Evolutionary conservation across 2,329 filamentous ascomycete species (phyloP).

Genomic region (Cercospora citrullina): DNA sequence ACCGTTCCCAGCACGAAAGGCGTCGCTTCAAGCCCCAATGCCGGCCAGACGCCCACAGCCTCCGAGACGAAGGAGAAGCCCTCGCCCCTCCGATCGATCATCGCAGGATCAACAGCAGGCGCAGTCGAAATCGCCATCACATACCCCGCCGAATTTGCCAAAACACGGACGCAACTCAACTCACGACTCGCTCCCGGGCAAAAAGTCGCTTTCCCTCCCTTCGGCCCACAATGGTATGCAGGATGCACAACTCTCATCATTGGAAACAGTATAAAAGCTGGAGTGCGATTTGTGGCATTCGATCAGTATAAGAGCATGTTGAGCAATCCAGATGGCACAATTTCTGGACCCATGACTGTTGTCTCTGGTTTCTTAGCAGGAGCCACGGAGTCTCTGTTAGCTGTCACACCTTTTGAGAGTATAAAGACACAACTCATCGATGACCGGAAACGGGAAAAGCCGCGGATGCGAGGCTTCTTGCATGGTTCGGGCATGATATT

Average conservation of each 20-base stretch:
- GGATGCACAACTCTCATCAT: slow-evolving; percentile 96
- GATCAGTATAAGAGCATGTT: slow-evolving; percentile 88
- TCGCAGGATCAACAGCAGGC: slow-evolving; percentile 90
- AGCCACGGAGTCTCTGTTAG: slow-evolving; percentile 87
- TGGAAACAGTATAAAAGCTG: slow-evolving; percentile 94
- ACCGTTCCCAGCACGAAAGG: slow-evolving; percentile 29
- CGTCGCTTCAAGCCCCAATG: slow-evolving; percentile 8
- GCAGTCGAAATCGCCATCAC: slow-evolving; percentile 95
- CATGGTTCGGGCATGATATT: slow-evolving; percentile 86
- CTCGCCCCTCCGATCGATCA: slow-evolving; percentile 81
- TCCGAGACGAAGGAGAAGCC: slow-evolving; percentile 52
- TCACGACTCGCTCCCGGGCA: slow-evolving; percentile 73
- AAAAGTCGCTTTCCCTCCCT: slow-evolving; percentile 93
- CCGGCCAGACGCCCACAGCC: slow-evolving; percentile 4
- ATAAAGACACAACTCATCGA: slow-evolving; percentile 99
- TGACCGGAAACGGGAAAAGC: slow-evolving; percentile 82
- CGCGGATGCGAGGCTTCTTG: slow-evolving; percentile 86
- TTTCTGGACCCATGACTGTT: slow-evolving; percentile 86
- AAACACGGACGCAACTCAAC: slow-evolving; percentile 93
- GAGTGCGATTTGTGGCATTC: slow-evolving; percentile 93
- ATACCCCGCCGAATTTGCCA: slow-evolving; percentile 94
- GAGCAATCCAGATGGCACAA: slow-evolving; percentile 79
- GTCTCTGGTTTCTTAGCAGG: slow-evolving; percentile 93
- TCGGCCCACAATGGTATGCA: slow-evolving; percentile 93
- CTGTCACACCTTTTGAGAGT: slow-evolving; percentile 94